Base-by-base conservation (phyloP, 1,284 basidiomycete species). In the Inonotus obliquus region DNA sequence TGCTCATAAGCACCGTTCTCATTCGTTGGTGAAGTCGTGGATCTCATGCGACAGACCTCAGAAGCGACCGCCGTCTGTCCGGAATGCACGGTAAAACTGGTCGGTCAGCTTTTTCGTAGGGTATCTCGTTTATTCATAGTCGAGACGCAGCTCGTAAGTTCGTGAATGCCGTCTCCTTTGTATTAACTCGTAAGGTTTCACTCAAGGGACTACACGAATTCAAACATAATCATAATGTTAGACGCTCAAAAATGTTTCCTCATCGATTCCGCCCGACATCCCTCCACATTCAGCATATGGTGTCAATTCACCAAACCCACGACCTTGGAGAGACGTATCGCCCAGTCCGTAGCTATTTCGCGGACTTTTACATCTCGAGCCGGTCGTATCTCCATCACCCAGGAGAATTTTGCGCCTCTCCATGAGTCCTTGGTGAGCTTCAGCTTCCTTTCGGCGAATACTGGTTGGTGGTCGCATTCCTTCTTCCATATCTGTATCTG, bases 351-450 rank as follows among this genome's bases (percentile, higher is more conserved):
- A 73, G 72, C 63, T 71, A 65, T 61, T 69, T 71, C 59, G 70
- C 69, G 41, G 71, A 73, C 59, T 73, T 72, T 35, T 69, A 69
- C 0, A 61, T 73, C 1, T n/a, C n/a, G n/a, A n/a, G n/a, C n/a
- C n/a, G n/a, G n/a, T n/a, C n/a, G n/a, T n/a, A n/a, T n/a, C n/a
- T n/a, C n/a, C n/a, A n/a, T n/a, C n/a, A n/a, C n/a, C n/a, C n/a
- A n/a, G n/a, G n/a, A n/a, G n/a, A n/a, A n/a, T n/a, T n/a, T n/a
- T n/a, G n/a, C n/a, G n/a, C n/a, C n/a, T n/a, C n/a, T n/a, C n/a
- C n/a, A n/a, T n/a, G n/a, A n/a, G n/a, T n/a, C n/a, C n/a, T n/a
- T n/a, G n/a, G n/a, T n/a, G n/a, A n/a, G n/a, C n/a, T n/a, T n/a
- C n/a, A n/a, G n/a, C n/a, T n/a, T n/a, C n/a, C n/a, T n/a, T n/a